Conservation (phyloP, 2,329 filamentous ascomycete species). For the Thermothelomyces thermophilus region DNA sequence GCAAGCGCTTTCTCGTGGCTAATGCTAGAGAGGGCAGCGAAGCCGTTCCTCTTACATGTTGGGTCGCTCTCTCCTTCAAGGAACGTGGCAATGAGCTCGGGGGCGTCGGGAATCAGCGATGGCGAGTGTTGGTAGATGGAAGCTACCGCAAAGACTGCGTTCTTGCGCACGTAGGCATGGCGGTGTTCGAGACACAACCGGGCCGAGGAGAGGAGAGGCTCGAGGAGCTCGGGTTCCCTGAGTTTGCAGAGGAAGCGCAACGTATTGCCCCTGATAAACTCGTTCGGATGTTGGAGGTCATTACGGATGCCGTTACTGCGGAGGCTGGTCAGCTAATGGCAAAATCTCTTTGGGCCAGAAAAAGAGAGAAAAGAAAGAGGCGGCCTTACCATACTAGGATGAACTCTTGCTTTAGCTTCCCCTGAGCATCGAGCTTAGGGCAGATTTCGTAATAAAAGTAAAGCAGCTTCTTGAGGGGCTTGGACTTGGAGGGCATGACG, state of each 20-base stretch:
- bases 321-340: slow-evolving; percentile 24
- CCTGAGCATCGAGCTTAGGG: slow-evolving; percentile 83
- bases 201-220: slow-evolving; percentile 88
- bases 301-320: slow-evolving; percentile 92
- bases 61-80: slow-evolving; percentile 85
- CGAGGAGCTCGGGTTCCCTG: slow-evolving; percentile 89
- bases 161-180: slow-evolving; percentile 97
- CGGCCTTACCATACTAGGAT: slow-evolving; percentile 81
- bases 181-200: slow-evolving; percentile 90
- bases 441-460: slow-evolving; percentile 99
- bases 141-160: slow-evolving; percentile 89
- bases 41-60: slow-evolving; percentile 97
- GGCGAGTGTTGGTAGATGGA: slow-evolving; percentile 90
- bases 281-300: slow-evolving; percentile 93
- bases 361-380: background rate
- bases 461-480: slow-evolving; percentile 92
- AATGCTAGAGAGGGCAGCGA: slow-evolving; percentile 83
- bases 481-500: slow-evolving; percentile 97
- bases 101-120: slow-evolving; percentile 86
- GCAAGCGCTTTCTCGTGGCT: slow-evolving; percentile 87
- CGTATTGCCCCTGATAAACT: slow-evolving; percentile 98
- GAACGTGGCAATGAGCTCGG: slow-evolving; percentile 85
- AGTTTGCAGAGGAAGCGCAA: slow-evolving; percentile 95
- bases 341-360: background rate
- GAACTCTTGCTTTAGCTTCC: slow-evolving; percentile 99